A percentile compares a stretch with the other conserved stretches of the same genome.
phyloP scores from a whole-genome alignment of 306 rosid species.

The Citrullus colocynthis region DNA sequence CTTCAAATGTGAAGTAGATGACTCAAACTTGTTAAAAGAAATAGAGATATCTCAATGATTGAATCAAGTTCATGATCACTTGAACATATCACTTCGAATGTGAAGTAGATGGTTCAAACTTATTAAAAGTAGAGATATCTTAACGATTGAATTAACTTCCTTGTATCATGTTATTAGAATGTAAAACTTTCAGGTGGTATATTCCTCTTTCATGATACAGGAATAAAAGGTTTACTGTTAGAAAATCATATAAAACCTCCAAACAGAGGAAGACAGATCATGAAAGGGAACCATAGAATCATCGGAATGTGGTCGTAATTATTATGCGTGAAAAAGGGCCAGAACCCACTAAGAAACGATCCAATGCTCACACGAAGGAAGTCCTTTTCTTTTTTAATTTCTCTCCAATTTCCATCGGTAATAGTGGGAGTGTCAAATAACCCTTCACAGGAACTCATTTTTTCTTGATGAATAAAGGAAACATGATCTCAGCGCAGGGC shows the following conservation, averaged over 20 bases:
- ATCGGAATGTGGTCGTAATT: not conserved
- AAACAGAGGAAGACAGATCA: not conserved
- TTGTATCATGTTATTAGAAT: not conserved
- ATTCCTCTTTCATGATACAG: not conserved
- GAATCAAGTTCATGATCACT: too few relatives aligned
- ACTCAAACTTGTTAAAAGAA: too few relatives aligned
- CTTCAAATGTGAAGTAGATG: too few relatives aligned
- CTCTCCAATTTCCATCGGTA: constrained; percentile 7
- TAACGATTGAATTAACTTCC: not conserved
- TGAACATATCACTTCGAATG: too few relatives aligned
- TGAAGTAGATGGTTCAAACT: too few relatives aligned
- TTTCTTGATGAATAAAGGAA: constrained; percentile 2
- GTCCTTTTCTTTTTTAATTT: not conserved
- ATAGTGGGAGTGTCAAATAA: constrained; percentile 17
- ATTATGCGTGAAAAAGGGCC: not conserved
- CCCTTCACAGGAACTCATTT: not conserved
- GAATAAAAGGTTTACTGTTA: not conserved
- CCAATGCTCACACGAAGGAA: not conserved
- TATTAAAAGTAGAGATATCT: too few relatives aligned
- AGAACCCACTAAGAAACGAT: not conserved
- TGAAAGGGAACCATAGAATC: not conserved
- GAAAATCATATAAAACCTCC: not conserved
- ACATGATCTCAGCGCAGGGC: constrained; percentile 29
- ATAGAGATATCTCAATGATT: too few relatives aligned
- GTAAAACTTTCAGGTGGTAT: not conserved